Evolutionary conservation across 345 rosid genomes (phyloP), one percentile per base, ranked within the genome.

Genomic region (Corymbia maculata): DNA sequence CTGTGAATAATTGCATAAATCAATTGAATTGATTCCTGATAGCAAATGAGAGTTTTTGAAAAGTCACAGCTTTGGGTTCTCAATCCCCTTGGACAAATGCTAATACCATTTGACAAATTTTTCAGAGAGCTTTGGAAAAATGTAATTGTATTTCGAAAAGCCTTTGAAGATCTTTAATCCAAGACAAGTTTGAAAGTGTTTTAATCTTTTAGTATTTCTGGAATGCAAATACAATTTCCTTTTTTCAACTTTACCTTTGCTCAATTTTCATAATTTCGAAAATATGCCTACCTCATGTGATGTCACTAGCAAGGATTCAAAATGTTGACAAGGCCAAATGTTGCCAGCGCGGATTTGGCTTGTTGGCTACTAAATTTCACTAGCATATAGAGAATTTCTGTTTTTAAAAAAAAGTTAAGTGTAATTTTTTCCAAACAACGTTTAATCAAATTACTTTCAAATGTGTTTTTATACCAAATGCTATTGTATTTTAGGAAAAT

Each of bases 251-350:
- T 53, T 55, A 12, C 28, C 5, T 0, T 55, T 8, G 1, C 61
- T 55, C 28, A 55, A 4, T 22, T 22, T 55, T 55, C 61, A 55
- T 22, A 55, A 55, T 55, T 55, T 22, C 12, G 1, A 55, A 55
- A 55, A 22, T 22, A 21, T 55, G 4, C 61, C 28, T 28, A 55
- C 61, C 61, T 55, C 61, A 55, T 9, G 2, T 3, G 59, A 53
- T 17, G 59, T 55, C 61, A 55, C 28, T 55, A 0, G 28, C 22
- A 22, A 55, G 28, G 13, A 1, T 2, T 55, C 0, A 0, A 0
- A 28, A 8, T 0, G 28, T 2, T 12, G 5, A 0, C 22, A 26
- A 55, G 24, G 61, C 12, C 3, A 0, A 5, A 55, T 55, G 9
- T 55, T 0, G 28, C 9, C 21, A 22, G 28, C 24, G 22, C 21